Base-by-base conservation (phyloP, 768 basidiomycete genomes). In the Rubroboletus satanas region DNA sequence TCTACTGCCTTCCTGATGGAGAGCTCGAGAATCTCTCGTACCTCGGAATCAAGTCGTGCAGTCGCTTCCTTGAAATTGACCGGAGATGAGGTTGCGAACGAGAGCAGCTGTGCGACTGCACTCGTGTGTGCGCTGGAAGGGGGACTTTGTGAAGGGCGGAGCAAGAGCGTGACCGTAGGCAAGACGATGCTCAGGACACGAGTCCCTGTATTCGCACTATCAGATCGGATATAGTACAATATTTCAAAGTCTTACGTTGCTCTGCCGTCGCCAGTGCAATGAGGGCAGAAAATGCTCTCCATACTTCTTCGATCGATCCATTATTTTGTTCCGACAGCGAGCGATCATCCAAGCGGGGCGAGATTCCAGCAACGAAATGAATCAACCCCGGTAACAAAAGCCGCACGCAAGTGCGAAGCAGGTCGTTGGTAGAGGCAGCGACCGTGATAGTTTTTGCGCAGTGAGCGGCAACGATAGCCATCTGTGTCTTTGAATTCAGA, bases 51-150 rank as follows among this genome's bases (percentile, higher is more conserved):
- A 21, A 98, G 76, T 45, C 79, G 83, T 9, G 74, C 78, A 3
- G 90, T 87, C 1, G 88, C 91, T 43, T 93, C 90, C 67, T 90
- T 93, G 80, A 98, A 98, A 12, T 87, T 81, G 5, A 73, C 66
- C 0, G 95, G 88, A 4, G 85, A 82, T 0, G 79, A 71, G 0
- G 87, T 79, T 0, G 93, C 93, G 54, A 90, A 85, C 2, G 77
- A 71, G 29, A 98, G 71, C 1, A 97, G 69, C 48, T 91, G 86
- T 3, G 79, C 68, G 21, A 90, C 77, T 3, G 84, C 83, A 55
- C 84, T 80, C 0, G 77, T 63, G 49, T 85, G 84, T 7, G 85
- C 62, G 0, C 75, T 72, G 0, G 79, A 66, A 3, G 79, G 68
- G 0, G 78, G 66, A 12, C 66, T 64, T 52, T 73, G 74, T 8